Evolutionary conservation across 495 filamentous ascomycete species (phyloP).

Genomic region (Jackrogersella minutella): DNA sequence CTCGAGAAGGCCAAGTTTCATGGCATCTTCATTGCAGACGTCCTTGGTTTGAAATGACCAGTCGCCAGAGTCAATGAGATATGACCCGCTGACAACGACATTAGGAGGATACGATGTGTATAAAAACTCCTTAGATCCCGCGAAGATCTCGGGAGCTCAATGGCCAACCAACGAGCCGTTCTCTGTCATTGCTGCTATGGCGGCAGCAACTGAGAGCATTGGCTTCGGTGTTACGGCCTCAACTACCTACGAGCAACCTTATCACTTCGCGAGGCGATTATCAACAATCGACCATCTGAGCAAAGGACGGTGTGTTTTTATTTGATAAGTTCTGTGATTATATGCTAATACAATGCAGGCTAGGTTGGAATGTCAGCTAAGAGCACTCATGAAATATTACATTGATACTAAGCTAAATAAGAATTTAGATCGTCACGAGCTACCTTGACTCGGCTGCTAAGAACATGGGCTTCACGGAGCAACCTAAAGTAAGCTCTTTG

Average conservation of each 20-base stretch:
- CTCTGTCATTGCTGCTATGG: slow-evolving; percentile 58
- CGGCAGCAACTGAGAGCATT: slow-evolving; percentile 64
- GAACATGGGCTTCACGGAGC: slow-evolving; percentile 64
- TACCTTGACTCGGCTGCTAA: slow-evolving; percentile 73
- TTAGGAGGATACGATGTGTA: slow-evolving; percentile 71
- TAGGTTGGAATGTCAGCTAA: slow-evolving; percentile 66
- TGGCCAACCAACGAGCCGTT: slow-evolving; percentile 69
- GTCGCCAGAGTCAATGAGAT: not conserved
- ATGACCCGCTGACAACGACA: not conserved
- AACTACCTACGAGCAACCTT: slow-evolving; percentile 75
- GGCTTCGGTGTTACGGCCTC: slow-evolving; percentile 72
- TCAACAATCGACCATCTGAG: slow-evolving; percentile 73
- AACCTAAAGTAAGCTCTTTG: slow-evolving; percentile 46
- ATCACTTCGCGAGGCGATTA: slow-evolving; percentile 70
- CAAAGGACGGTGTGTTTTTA: slow-evolving; percentile 59
- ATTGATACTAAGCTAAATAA: slow-evolving; percentile 16
- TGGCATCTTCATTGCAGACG: slow-evolving; percentile 69
- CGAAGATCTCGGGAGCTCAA: slow-evolving; percentile 67
- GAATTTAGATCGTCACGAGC: slow-evolving; percentile 64
- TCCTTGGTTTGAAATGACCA: slow-evolving; percentile 47
- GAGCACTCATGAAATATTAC: not conserved
- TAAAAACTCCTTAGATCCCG: slow-evolving; percentile 64
- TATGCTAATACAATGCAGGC: slow-evolving; percentile 31
- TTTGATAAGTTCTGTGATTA: not conserved
- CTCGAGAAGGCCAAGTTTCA: slow-evolving; percentile 68